These are phyloP conservation scores for Aristolochia californica DNA, from an alignment of 164 flowering plant genomes.

Conservation along the genomic window DNA sequence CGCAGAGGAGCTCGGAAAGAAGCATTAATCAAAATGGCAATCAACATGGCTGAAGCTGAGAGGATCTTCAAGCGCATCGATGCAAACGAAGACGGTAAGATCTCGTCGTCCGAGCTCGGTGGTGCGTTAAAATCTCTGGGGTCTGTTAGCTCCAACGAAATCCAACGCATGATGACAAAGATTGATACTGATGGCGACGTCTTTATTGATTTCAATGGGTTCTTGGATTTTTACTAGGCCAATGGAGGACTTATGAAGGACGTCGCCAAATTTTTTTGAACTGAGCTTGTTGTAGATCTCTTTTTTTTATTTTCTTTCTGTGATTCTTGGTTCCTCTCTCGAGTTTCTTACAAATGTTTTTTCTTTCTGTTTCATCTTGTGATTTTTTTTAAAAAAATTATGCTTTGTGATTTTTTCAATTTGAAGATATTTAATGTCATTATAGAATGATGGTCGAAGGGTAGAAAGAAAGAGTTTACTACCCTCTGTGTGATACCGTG, in stretches of 20 bases:
- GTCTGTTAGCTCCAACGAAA: slow-evolving; percentile 7
- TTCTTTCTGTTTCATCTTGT: not conserved
- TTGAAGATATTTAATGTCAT: too few species aligned
- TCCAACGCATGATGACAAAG: slow-evolving; percentile 13
- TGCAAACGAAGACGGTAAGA: slow-evolving; percentile 11
- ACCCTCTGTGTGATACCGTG: too few species aligned
- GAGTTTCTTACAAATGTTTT: slow-evolving; percentile 11
- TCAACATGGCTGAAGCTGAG: too few species aligned
- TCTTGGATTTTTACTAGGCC: slow-evolving; percentile 10
- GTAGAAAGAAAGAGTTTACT: too few species aligned
- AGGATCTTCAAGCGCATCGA: slow-evolving; percentile 1
- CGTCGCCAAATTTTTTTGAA: slow-evolving; percentile 10
- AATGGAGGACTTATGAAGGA: slow-evolving; percentile 10
- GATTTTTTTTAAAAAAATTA: not conserved
- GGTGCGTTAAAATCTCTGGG: slow-evolving; percentile 11
- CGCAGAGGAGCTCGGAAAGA: too few species aligned
- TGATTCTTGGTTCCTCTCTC: too few species aligned
- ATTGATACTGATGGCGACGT: slow-evolving; percentile 23
- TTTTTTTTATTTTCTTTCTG: too few species aligned
- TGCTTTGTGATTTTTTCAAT: too few species aligned
- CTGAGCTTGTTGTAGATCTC: too few species aligned
- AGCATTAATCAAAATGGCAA: too few species aligned
- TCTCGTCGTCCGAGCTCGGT: slow-evolving; percentile 19
- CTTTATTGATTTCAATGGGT: slow-evolving; percentile 16
- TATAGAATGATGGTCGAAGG: too few species aligned